phyloP scores from a whole-genome alignment of 306 rosid species.

The Myrica gale region DNA sequence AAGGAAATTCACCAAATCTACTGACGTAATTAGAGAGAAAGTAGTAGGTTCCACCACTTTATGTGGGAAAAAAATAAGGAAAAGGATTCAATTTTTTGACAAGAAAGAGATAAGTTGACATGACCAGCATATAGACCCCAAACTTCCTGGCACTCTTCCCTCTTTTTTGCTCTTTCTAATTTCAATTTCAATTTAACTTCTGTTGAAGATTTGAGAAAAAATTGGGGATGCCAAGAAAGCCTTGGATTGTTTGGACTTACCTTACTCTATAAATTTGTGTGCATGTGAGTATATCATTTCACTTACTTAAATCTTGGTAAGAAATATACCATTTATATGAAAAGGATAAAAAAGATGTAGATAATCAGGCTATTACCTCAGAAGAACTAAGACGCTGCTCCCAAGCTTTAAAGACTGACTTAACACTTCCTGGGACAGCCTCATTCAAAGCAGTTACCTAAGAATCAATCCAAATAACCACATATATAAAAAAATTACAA shows the following conservation, averaged over 20 bases:
- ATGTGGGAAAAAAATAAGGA: not conserved
- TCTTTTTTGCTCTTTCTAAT: not conserved
- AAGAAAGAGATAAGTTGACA: not conserved
- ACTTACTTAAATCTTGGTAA: not conserved
- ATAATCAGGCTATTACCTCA: conserved; percentile 51
- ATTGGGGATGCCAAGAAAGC: not conserved
- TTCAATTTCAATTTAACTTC: not conserved
- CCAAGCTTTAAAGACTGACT: conserved; percentile 94
- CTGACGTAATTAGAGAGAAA: not conserved
- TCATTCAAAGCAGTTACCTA: conserved; percentile 92
- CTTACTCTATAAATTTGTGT: not conserved
- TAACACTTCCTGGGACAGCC: conserved; percentile 78
- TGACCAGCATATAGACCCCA: not conserved
- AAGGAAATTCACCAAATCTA: not conserved
- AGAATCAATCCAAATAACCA: not conserved
- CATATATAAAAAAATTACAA: not conserved
- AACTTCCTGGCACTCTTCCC: not conserved
- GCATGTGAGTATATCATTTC: not conserved
- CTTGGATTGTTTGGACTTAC: not conserved
- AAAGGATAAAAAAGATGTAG: conserved; percentile 10
- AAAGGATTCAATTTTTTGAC: not conserved
- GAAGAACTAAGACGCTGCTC: conserved; percentile 72
- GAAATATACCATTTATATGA: not conserved
- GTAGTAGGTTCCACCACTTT: not conserved
- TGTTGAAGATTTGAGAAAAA: not conserved